phyloP scores from a whole-genome alignment of 768 basidiomycete species.

The Lenzites betulinus region DNA sequence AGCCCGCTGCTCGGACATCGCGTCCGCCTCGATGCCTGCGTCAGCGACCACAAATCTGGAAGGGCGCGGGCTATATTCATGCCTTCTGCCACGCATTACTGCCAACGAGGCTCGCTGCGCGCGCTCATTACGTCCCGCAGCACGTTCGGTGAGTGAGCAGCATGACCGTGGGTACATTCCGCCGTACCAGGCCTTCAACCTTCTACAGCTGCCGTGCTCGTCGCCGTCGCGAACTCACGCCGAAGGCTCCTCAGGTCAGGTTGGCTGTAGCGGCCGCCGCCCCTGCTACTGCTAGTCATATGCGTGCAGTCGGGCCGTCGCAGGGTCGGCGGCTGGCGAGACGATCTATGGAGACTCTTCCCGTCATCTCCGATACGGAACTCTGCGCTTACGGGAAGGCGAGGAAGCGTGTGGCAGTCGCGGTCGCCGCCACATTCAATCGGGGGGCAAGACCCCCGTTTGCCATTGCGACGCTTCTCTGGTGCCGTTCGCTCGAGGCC shows the following conservation, averaged over 20 bases:
- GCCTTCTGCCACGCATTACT: not conserved
- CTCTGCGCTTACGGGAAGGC: not conserved
- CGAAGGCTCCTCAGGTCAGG: too few relatives aligned
- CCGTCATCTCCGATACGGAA: slow-evolving; percentile 4
- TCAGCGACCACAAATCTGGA: not conserved
- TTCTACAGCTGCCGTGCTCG: not conserved
- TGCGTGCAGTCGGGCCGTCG: too few relatives aligned
- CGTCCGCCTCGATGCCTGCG: not conserved
- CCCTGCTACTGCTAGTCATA: too few relatives aligned
- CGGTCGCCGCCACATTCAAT: slow-evolving; percentile 1
- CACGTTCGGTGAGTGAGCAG: not conserved
- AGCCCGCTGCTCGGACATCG: not conserved
- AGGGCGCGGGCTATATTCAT: not conserved
- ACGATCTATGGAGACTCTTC: not conserved
- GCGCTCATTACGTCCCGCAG: not conserved
- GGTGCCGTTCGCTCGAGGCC: slow-evolving; percentile 1
- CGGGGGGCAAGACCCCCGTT: slow-evolving; percentile 1
- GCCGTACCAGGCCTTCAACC: not conserved
- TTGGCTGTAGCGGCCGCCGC: too few relatives aligned
- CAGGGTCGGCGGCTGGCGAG: too few relatives aligned
- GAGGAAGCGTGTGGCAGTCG: slow-evolving; percentile 8
- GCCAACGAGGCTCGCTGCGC: not conserved
- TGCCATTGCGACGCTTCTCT: slow-evolving; percentile 6
- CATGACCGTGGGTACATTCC: not conserved
- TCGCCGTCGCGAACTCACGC: not conserved